These are phyloP conservation scores for Chondrostereum purpureum DNA, from an alignment of 1,284 basidiomycete genomes.

Conservation along the genomic window DNA sequence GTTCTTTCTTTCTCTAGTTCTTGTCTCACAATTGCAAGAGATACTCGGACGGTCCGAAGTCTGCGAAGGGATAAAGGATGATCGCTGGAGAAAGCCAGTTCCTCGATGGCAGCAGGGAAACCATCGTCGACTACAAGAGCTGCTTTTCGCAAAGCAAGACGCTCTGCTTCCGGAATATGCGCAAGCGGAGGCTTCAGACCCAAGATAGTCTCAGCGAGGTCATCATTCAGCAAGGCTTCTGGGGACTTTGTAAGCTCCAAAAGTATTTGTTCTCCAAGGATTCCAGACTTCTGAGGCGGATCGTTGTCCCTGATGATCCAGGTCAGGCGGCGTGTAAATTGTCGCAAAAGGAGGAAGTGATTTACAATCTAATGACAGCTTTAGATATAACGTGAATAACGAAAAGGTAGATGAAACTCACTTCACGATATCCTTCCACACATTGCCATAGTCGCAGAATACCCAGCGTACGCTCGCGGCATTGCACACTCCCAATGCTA, in stretches of 20 bases:
- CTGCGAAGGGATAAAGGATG: constrained; percentile 44
- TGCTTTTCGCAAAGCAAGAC: constrained; percentile 47
- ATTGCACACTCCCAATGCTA: constrained; percentile 57
- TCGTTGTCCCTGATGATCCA: constrained; percentile 55
- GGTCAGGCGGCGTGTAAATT: constrained; percentile 55
- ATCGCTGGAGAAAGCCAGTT: constrained; percentile 43
- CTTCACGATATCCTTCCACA: constrained; percentile 58
- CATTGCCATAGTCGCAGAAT: constrained; percentile 67
- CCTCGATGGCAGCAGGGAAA: constrained; percentile 53
- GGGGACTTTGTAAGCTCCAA: constrained; percentile 55
- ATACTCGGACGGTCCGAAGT: constrained; percentile 54
- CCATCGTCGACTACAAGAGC: constrained; percentile 63
- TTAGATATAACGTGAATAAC: constrained; percentile 5
- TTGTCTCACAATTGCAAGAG: constrained; percentile 46
- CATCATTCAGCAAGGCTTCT: constrained; percentile 47
- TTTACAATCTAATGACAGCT: constrained; percentile 52
- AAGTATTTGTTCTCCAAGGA: constrained; percentile 63
- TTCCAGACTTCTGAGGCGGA: constrained; percentile 51
- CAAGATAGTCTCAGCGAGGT: constrained; percentile 51
- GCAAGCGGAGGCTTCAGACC: constrained; percentile 47
- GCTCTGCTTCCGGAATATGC: constrained; percentile 54
- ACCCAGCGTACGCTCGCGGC: constrained; percentile 55
- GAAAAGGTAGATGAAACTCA: constrained; percentile 20
- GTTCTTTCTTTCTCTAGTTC: constrained; percentile 43
- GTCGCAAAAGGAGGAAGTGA: constrained; percentile 54